Percentiles rank a stretch among this genome's conserved stretches.
phyloP scores from a whole-genome alignment of 2,329 filamentous ascomycete genomes.

The Pyrenochaeta sp. region DNA sequence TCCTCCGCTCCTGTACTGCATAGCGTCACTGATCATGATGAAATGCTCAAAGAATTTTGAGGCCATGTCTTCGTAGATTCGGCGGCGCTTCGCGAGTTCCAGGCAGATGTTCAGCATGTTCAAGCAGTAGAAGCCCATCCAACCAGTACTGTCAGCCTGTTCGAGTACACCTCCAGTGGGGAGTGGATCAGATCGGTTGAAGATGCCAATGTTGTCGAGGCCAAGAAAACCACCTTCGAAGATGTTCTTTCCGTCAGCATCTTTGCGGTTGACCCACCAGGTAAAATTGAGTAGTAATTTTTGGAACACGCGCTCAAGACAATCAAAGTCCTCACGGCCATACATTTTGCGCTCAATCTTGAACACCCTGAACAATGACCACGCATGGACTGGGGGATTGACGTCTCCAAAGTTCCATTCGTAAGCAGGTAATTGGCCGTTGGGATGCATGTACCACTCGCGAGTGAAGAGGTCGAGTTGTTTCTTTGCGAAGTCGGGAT shows the following conservation, averaged over 20 bases:
- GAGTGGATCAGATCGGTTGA: conserved; percentile 94
- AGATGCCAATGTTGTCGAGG: conserved; percentile 95
- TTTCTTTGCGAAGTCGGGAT: conserved; percentile 97
- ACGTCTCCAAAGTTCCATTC: conserved; percentile 99
- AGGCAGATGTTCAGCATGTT: conserved; percentile 97
- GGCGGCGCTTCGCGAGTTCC: conserved; percentile 92
- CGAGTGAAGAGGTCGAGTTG: conserved; percentile 94
- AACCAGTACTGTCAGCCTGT: conserved; percentile 96
- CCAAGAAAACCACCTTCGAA: conserved; percentile 97
- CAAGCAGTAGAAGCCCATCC: conserved; percentile 98
- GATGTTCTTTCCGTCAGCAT: conserved; percentile 92
- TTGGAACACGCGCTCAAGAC: conserved; percentile 94
- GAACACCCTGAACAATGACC: conserved; percentile 94
- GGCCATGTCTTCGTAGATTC: conserved; percentile 94
- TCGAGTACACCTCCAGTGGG: conserved; percentile 93
- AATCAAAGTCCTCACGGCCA: conserved; percentile 91
- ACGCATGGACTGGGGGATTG: conserved; percentile 95
- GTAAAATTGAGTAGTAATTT: conserved; percentile 96
- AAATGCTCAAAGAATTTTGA: conserved; percentile 99
- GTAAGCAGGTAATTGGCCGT: conserved; percentile 90
- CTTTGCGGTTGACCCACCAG: conserved; percentile 99
- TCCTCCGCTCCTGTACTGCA: conserved; percentile 75
- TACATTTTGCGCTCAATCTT: conserved; percentile 99
- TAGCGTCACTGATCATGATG: conserved; percentile 95
- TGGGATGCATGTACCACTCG: conserved; percentile 99